phyloP scores from a whole-genome alignment of 2,329 filamentous ascomycete genomes.

The Aspergillus brasiliensis region DNA sequence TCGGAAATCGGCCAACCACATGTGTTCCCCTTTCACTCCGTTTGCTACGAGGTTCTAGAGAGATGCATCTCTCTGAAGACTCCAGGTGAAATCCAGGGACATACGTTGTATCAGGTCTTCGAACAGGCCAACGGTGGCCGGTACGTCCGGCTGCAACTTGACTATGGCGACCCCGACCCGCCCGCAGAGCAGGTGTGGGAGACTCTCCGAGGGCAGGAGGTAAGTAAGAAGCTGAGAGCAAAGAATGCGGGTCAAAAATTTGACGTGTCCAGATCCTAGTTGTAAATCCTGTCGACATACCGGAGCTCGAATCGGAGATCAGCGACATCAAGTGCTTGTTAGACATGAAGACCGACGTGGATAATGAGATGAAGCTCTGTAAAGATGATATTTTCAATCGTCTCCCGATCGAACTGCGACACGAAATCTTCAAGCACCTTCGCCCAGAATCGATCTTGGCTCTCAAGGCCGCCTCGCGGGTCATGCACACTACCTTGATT shows the following conservation, averaged over 20 bases:
- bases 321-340: background rate
- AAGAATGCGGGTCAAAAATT: too few species aligned
- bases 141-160: conserved; percentile 8
- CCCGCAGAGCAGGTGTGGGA: conserved; percentile 4
- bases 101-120: background rate
- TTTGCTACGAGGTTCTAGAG: conserved; percentile 5
- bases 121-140: background rate
- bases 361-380: background rate
- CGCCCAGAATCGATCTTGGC: background rate
- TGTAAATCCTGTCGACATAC: background rate
- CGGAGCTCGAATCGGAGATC: background rate
- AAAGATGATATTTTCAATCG: background rate
- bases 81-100: background rate
- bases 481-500: background rate
- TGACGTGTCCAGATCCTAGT: background rate
- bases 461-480: background rate
- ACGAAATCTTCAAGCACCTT: background rate
- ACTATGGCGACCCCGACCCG: conserved; percentile 5
- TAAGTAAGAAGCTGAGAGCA: background rate
- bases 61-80: background rate
- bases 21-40: conserved; percentile 1
- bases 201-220: background rate
- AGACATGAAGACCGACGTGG: background rate
- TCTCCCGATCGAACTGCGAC: background rate
- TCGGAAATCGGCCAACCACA: background rate